These are phyloP conservation scores for Rosa multiflora DNA, from an alignment of 306 rosid species.

Conservation along the genomic window DNA sequence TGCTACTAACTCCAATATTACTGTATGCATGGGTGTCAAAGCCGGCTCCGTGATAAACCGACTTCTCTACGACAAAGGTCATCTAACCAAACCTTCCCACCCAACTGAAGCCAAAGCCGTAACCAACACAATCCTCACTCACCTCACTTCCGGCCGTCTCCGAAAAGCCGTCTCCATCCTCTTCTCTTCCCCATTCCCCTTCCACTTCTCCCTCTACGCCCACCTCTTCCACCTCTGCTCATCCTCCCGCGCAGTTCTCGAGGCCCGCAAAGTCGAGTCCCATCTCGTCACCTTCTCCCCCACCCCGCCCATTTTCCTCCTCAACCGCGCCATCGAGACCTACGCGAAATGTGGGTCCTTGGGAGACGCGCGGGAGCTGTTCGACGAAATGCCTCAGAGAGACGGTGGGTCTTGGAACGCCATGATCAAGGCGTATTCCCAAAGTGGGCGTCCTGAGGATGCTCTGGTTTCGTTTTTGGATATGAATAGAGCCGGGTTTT, in stretches of 20 bases:
- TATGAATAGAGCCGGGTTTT: conserved; percentile 44
- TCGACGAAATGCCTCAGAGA: conserved; percentile 73
- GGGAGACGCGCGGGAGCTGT: conserved; percentile 59
- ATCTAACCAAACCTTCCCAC: conserved; percentile 19
- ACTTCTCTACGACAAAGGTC: conserved; percentile 28
- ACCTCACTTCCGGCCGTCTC: conserved; percentile 40
- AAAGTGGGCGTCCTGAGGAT: conserved; percentile 29
- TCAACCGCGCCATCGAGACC: conserved; percentile 65
- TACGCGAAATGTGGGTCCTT: conserved; percentile 58
- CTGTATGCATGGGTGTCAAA: conserved; percentile 27
- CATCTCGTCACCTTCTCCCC: conserved; percentile 55
- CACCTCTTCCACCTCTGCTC: conserved; percentile 61
- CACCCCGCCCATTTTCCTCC: conserved; percentile 52
- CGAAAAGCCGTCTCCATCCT: conserved; percentile 52
- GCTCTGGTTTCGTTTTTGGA: conserved; percentile 33
- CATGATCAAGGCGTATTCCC: conserved; percentile 49
- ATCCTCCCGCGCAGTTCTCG: conserved; percentile 40
- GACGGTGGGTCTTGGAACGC: conserved; percentile 80
- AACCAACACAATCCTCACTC: conserved; percentile 30
- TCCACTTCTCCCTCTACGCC: conserved; percentile 50
- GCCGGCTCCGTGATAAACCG: conserved; percentile 39
- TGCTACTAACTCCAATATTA: background rate
- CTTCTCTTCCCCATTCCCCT: conserved; percentile 39
- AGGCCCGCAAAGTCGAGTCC: conserved; percentile 58
- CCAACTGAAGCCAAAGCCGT: conserved; percentile 21